Evolutionary conservation across 192 early-diverging fungal genomes (phyloP).

Genomic region (Rhizophagus sp.): DNA sequence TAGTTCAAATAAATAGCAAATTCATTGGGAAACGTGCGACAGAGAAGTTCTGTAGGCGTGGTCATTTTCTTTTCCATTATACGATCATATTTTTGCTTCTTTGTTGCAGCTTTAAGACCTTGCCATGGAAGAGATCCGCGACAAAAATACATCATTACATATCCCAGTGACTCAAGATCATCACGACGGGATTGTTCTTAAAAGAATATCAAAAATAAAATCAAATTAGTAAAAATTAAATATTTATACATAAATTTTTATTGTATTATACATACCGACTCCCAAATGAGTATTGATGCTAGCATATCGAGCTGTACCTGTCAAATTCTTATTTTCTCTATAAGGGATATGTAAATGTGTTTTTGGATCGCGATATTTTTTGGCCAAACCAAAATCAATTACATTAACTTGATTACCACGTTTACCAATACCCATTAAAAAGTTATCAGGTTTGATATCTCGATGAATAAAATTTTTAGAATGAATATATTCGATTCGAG

Average conservation of each 20-base stretch:
- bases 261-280: slow-evolving; percentile 52
- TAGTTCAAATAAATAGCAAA: slow-evolving; percentile 90
- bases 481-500: slow-evolving; percentile 79
- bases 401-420: slow-evolving; percentile 83
- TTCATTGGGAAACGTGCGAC: slow-evolving; percentile 81
- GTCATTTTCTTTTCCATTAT: slow-evolving; percentile 94
- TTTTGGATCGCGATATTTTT: slow-evolving; percentile 83
- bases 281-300: slow-evolving; percentile 89
- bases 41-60: slow-evolving; percentile 79
- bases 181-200: slow-evolving; percentile 88
- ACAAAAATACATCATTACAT: slow-evolving; percentile 91
- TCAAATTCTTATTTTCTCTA: slow-evolving; percentile 91
- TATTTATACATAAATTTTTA: not conserved
- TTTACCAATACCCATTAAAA: slow-evolving; percentile 85
- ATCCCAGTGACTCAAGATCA: slow-evolving; percentile 87
- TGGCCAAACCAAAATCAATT: slow-evolving; percentile 91
- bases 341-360: slow-evolving; percentile 89
- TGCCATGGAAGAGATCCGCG: slow-evolving; percentile 92
- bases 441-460: slow-evolving; percentile 92
- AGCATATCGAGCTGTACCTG: slow-evolving; percentile 90
- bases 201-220: not conserved
- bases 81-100: slow-evolving; percentile 93
- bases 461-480: slow-evolving; percentile 90
- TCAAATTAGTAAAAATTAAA: not conserved
- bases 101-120: slow-evolving; percentile 85